Base-by-base conservation (phyloP, 2,329 filamentous ascomycete species). In the Alternaria dauci region DNA sequence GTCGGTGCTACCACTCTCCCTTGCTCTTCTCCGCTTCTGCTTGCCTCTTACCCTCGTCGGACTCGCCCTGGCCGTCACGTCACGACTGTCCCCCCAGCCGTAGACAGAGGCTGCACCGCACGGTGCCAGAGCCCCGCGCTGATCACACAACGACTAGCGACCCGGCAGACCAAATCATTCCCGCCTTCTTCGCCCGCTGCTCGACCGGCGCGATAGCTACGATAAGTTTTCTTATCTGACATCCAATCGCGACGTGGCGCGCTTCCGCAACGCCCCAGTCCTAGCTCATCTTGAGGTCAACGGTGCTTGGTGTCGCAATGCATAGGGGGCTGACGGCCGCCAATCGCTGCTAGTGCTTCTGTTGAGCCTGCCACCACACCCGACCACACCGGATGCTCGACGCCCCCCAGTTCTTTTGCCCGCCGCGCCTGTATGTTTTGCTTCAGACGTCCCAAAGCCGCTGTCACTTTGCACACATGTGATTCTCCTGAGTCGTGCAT, bases 81-180 rank as follows among this genome's bases (percentile, higher is more conserved):
- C 54, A 52, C 50, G 34, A 56, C 39, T 51, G 39, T 43, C 44
- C 46, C 30, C 32, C 39, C 30, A 30, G 51, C 36, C 43, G 46
- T 55, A 38, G 32, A 16, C 55, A 47, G 28, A 42, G 56, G 26
- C 57, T 43, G 46, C 52, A 28, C 28, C 41, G 52, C 57, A 51
- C 46, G 44, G 39, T 54, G 12, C 39, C 36, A 50, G 58, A 54
- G 61, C 57, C 62, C 67, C 63, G 65, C 60, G 72, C 54, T 71
- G 72, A 73, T 76, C 73, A 75, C 72, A 69, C 69, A 63, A 62
- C 69, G 62, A 61, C 65, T 62, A 66, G 62, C 57, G 61, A 63
- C 61, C 66, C 62, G 55, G 61, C 59, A 59, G 62, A 56, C 59
- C 66, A 60, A 69, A 65, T 62, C 66, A 64, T 51, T 47, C 52